These are phyloP conservation scores for Fonsecaea erecta DNA, from an alignment of 2,329 filamentous ascomycete genomes.

Conservation along the genomic window DNA sequence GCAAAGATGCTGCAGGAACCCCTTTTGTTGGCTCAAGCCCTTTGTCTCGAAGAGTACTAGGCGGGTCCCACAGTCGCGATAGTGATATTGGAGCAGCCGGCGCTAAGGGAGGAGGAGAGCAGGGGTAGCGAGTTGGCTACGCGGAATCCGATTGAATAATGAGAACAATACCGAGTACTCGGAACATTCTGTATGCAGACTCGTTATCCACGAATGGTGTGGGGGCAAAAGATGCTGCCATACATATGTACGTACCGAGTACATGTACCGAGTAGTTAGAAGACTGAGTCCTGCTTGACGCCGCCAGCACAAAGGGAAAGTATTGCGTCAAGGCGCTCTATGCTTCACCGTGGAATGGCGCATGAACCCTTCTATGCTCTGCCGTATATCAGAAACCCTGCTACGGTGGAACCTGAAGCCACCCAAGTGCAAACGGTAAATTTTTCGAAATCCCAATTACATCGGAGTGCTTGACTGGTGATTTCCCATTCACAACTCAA, in stretches of 20 bases:
- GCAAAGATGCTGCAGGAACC: background rate
- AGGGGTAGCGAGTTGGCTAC: background rate
- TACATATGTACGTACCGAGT: too few relatives aligned
- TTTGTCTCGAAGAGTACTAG: background rate
- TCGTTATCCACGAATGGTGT: background rate
- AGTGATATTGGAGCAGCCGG: background rate
- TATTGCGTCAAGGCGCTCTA: background rate
- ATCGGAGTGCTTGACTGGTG: background rate
- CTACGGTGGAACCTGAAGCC: background rate
- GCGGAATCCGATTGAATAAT: background rate
- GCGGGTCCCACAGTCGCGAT: background rate
- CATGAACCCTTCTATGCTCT: background rate
- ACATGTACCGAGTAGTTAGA: too few relatives aligned
- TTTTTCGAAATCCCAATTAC: background rate
- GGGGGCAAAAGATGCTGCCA: background rate
- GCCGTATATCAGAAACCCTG: background rate
- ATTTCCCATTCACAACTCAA: background rate
- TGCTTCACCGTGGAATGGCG: background rate
- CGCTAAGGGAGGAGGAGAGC: background rate
- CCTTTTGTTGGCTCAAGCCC: background rate
- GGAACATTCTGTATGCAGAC: background rate
- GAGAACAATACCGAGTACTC: too few relatives aligned
- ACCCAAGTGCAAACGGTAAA: background rate
- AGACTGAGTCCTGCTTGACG: background rate
- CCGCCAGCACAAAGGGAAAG: background rate